These are phyloP conservation scores for Colletotrichum tanaceti DNA, from an alignment of 2,329 filamentous ascomycete genomes.

Conservation along the genomic window DNA sequence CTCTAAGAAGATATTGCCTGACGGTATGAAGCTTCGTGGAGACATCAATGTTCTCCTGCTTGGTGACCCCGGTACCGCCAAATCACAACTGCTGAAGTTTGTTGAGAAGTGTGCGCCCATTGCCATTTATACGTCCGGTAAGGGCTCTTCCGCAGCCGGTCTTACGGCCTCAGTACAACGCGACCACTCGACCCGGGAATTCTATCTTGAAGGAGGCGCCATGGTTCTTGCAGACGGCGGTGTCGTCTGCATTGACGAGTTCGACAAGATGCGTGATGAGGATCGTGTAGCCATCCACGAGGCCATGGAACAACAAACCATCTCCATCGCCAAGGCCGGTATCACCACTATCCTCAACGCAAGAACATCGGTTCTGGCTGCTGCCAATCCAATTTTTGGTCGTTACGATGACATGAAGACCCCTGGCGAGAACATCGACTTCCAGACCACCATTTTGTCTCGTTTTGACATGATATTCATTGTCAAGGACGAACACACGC, in stretches of 20 bases:
- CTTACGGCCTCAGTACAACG: slow-evolving; percentile 96
- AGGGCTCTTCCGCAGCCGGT: slow-evolving; percentile 97
- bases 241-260: slow-evolving; percentile 98
- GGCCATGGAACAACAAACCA: slow-evolving; percentile 99
- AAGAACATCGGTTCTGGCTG: slow-evolving; percentile 91
- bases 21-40: slow-evolving; percentile 96
- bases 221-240: slow-evolving; percentile 98
- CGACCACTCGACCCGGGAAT: slow-evolving; percentile 91
- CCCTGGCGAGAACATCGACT: slow-evolving; percentile 98
- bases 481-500: slow-evolving; percentile 93
- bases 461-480: slow-evolving; percentile 99
- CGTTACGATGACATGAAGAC: slow-evolving; percentile 98
- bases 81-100: slow-evolving; percentile 96
- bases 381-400: slow-evolving; percentile 97
- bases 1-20: slow-evolving; percentile 96
- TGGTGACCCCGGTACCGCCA: slow-evolving; percentile 97
- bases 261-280: slow-evolving; percentile 99
- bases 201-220: slow-evolving; percentile 96
- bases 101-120: slow-evolving; percentile 97
- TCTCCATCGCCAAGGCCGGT: slow-evolving; percentile 97
- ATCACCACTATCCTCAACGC: slow-evolving; percentile 99
- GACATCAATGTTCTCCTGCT: slow-evolving; percentile 98
- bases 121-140: slow-evolving; percentile 98
- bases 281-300: slow-evolving; percentile 98
- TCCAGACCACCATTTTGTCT: slow-evolving; percentile 97